Evolutionary conservation across 1,284 basidiomycete genomes (phyloP), one percentile per base, ranked within the genome.

Genomic region (Entoloma clypeatum): DNA sequence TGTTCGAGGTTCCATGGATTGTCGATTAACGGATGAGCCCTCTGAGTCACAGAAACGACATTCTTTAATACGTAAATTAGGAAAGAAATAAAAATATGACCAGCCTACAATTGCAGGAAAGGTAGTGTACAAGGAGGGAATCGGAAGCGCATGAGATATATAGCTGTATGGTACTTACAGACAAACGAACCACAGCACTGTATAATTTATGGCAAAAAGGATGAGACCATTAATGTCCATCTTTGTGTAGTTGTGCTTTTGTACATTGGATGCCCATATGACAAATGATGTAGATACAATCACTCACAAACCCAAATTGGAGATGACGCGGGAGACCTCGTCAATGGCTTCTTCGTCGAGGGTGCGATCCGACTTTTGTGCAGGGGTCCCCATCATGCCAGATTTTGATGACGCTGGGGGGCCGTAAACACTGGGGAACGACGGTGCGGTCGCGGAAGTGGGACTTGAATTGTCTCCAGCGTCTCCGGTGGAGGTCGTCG

Each of bases 1-100:
- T 95, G 56, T 93, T 84, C 58, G 92, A 89, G 56, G 75, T 90
- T 43, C 87, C 87, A 34, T 89, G 86, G 86, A 84, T 90, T 47
- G 60, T 78, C 22, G 69, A 74, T 50, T 80, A 64, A 63, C 45
- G 34, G 40, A 8, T 14, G 2, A 45, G 44, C 34, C 44, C 22
- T 43, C 47, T 45, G 43, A 33, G 42, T 41, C 37, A 21, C 39
- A 48, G 35, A 37, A 26, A 35, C 43, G 41, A 51, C 50, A 51
- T 49, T 47, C 45, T 50, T 46, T 48, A 45, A 45, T 55, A 50
- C 39, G 47, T 57, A 51, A 57, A 65, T 65, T 66, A 67, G 57
- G 60, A 62, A 69, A 62, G 61, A 55, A 56, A 75, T 74, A 75
- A 75, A 64, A 64, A 71, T 75, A 76, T 58, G 65, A 61, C 63